Evolutionary conservation across 192 early-diverging fungal species (phyloP).

Genomic region (Mortierella hygrophila): DNA sequence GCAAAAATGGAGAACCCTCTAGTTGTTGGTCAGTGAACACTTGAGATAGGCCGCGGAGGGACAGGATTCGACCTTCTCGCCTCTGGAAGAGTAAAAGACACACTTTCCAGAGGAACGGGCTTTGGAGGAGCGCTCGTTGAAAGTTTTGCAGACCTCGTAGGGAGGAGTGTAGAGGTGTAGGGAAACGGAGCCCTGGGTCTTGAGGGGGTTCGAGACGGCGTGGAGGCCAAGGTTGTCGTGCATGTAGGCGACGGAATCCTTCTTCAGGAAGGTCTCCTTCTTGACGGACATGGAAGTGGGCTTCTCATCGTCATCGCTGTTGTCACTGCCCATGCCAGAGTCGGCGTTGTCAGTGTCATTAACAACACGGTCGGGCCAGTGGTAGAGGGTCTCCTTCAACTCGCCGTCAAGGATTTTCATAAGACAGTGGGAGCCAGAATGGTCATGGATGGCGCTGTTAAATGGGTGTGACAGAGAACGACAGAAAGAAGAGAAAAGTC

Average conservation of each 20-base stretch:
- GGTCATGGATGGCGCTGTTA: slow-evolving; percentile 92
- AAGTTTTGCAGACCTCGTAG: slow-evolving; percentile 87
- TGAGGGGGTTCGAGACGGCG: slow-evolving; percentile 79
- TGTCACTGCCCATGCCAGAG: slow-evolving; percentile 46
- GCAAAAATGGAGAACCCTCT: slow-evolving; percentile 2
- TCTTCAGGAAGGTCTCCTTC: slow-evolving; percentile 63
- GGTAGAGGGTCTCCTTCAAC: slow-evolving; percentile 82
- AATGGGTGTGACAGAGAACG: not conserved
- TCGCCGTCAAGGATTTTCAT: slow-evolving; percentile 93
- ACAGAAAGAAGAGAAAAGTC: slow-evolving; percentile 2
- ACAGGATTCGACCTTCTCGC: slow-evolving; percentile 57
- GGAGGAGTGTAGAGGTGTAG: slow-evolving; percentile 95
- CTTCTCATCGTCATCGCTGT: slow-evolving; percentile 42
- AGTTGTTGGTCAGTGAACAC: slow-evolving; percentile 53
- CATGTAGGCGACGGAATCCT: slow-evolving; percentile 88
- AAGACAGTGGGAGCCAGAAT: slow-evolving; percentile 90
- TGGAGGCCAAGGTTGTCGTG: slow-evolving; percentile 94
- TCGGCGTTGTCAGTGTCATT: slow-evolving; percentile 43
- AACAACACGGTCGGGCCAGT: slow-evolving; percentile 72
- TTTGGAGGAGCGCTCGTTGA: slow-evolving; percentile 82
- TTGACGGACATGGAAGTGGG: slow-evolving; percentile 55
- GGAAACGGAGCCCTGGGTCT: slow-evolving; percentile 75
- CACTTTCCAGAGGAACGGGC: slow-evolving; percentile 72
- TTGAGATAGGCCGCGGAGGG: slow-evolving; percentile 51
- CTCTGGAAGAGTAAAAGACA: slow-evolving; percentile 71